Evolutionary conservation across 2,329 filamentous ascomycete genomes (phyloP).

Genomic region (Colletotrichum neosansevieriae): DNA sequence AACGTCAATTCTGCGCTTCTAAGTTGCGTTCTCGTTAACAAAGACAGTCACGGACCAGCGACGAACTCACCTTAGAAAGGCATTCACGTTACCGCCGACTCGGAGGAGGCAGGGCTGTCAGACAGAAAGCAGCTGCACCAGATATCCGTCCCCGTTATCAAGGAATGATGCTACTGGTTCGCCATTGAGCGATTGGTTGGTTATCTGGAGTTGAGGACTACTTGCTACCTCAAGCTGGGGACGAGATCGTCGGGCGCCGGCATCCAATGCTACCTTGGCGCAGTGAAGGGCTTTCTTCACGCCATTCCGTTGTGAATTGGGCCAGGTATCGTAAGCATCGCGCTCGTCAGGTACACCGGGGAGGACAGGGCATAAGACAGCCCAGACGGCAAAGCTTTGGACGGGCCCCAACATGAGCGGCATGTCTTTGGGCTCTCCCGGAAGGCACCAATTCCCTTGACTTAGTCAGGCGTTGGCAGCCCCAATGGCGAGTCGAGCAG

Average conservation of each 20-base stretch:
- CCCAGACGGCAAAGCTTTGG: slow-evolving; percentile 15
- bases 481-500: slow-evolving; percentile 13
- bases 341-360: too few relatives aligned
- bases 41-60: not conserved
- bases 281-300: not conserved
- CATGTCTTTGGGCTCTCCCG: not conserved
- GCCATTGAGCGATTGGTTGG: slow-evolving; percentile 10
- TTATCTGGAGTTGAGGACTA: not conserved
- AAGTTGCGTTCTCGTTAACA: slow-evolving; percentile 1
- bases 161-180: not conserved
- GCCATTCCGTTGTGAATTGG: too few relatives aligned
- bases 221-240: not conserved
- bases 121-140: not conserved
- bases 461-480: slow-evolving; percentile 22
- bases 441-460: not conserved
- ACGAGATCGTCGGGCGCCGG: slow-evolving; percentile 6
- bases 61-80: not conserved
- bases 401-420: not conserved
- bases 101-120: not conserved
- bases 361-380: slow-evolving; percentile 2
- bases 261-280: not conserved
- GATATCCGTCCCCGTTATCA: slow-evolving; percentile 9
- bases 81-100: not conserved
- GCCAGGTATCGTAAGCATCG: too few relatives aligned
- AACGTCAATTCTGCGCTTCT: not conserved